Conservation (phyloP, 176 grass and related monocot species). For the Avena insularis region DNA sequence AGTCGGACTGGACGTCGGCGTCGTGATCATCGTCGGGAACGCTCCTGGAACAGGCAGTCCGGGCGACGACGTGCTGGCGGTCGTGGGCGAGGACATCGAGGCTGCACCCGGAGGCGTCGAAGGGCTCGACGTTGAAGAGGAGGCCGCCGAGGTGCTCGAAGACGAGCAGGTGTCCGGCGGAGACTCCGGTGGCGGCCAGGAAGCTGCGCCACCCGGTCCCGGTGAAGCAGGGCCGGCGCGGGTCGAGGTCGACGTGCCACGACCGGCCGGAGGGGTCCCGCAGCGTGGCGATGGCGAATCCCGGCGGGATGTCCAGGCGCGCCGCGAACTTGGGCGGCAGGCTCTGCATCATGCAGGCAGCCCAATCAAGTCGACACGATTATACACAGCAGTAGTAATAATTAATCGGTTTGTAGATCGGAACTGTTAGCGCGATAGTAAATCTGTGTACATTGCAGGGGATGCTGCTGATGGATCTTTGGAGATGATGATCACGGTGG, state of each 20-base stretch:
- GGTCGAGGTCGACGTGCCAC: slow-evolving; percentile 29
- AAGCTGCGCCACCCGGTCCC: slow-evolving; percentile 39
- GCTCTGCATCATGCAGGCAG: not conserved
- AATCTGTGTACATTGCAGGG: too few species aligned
- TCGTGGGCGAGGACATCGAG: not conserved
- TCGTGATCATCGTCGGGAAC: not conserved
- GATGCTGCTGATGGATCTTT: too few species aligned
- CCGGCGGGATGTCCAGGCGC: not conserved
- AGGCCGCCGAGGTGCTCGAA: slow-evolving; percentile 39
- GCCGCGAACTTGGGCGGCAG: slow-evolving; percentile 45
- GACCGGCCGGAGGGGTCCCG: not conserved
- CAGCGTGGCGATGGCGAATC: slow-evolving; percentile 30
- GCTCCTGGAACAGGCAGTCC: not conserved
- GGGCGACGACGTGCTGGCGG: not conserved
- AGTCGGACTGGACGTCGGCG: not conserved
- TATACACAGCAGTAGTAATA: too few species aligned
- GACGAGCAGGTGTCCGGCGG: slow-evolving; percentile 34
- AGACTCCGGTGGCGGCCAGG: slow-evolving; percentile 24
- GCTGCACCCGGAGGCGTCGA: slow-evolving; percentile 44
- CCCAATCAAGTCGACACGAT: too few species aligned
- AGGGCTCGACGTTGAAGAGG: slow-evolving; percentile 30
- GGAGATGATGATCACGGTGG: too few species aligned
- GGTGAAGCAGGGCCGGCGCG: not conserved
- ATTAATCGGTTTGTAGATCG: not conserved
- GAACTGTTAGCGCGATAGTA: too few species aligned